Conservation (phyloP, 257 asterid species). For the Avicennia marina region DNA sequence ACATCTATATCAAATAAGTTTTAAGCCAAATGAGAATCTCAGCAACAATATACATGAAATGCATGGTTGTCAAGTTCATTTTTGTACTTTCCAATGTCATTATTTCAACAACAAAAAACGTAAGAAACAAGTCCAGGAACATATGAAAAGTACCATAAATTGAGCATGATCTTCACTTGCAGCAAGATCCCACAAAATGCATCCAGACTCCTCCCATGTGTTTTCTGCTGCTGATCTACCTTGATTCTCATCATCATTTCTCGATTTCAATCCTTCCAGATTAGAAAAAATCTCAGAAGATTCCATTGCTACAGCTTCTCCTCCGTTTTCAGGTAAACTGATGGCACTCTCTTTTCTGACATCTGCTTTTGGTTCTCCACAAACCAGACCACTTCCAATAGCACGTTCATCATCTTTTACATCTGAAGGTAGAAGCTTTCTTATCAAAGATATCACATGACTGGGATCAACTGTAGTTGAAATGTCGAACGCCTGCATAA, state of each 20-base stretch:
- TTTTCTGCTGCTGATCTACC: conserved; percentile 37
- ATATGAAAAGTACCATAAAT: conserved; percentile 54
- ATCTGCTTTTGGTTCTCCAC: conserved; percentile 31
- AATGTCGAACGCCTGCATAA: conserved; percentile 69
- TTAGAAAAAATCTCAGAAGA: conserved; percentile 20
- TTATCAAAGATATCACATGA: conserved; percentile 81
- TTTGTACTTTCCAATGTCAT: too few relatives aligned
- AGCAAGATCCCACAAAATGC: conserved; percentile 96
- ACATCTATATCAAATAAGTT: conserved; percentile 2
- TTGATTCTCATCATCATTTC: conserved; percentile 25
- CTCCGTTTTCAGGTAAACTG: conserved; percentile 34
- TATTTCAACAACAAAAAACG: conserved; percentile 5
- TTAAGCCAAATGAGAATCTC: neutral
- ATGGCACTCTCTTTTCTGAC: conserved; percentile 17
- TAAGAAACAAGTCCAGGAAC: neutral
- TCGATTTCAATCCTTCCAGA: conserved; percentile 1
- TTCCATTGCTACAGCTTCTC: conserved; percentile 42
- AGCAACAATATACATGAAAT: too few relatives aligned
- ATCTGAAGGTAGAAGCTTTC: conserved; percentile 67
- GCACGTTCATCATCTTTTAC: conserved; percentile 28
- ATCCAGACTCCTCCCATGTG: conserved; percentile 89
- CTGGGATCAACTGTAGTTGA: conserved; percentile 88
- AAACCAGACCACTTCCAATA: conserved; percentile 21
- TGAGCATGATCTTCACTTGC: conserved; percentile 84
- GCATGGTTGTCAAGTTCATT: neutral